Conservation (phyloP, 202 grass and related monocot species). For the Schoenoplectus tabernaemontani region DNA sequence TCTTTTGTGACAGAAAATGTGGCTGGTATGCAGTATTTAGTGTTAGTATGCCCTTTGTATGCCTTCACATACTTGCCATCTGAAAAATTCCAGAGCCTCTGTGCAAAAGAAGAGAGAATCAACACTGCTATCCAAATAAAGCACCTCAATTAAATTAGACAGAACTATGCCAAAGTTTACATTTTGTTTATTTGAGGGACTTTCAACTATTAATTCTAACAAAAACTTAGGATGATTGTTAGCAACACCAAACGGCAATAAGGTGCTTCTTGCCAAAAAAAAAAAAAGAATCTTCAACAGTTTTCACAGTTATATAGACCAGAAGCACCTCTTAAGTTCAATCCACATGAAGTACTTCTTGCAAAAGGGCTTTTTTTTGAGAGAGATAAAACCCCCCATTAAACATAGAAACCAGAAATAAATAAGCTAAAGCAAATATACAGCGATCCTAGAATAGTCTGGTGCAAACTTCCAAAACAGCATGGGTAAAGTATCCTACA, state of each 20-base stretch:
- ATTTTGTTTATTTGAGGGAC: neutral
- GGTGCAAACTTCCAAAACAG: neutral
- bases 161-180: neutral
- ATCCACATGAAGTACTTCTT: neutral
- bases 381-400: neutral
- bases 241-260: neutral
- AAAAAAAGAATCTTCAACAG: neutral
- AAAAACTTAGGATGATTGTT: neutral
- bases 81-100: conserved; percentile 83
- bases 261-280: neutral
- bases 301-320: neutral
- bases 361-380: neutral
- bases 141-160: neutral
- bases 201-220: neutral
- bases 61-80: conserved; percentile 87
- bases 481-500: neutral
- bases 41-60: conserved; percentile 74
- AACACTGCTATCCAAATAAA: neutral
- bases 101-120: conserved; percentile 1
- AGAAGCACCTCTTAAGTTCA: neutral
- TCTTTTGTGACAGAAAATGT: conserved; percentile 75
- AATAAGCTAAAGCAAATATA: neutral
- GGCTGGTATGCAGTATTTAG: conserved; percentile 75
- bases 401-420: neutral
- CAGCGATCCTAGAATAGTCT: neutral